Base-by-base conservation (phyloP, 148 eudicot species). In the Spergularia marina region DNA sequence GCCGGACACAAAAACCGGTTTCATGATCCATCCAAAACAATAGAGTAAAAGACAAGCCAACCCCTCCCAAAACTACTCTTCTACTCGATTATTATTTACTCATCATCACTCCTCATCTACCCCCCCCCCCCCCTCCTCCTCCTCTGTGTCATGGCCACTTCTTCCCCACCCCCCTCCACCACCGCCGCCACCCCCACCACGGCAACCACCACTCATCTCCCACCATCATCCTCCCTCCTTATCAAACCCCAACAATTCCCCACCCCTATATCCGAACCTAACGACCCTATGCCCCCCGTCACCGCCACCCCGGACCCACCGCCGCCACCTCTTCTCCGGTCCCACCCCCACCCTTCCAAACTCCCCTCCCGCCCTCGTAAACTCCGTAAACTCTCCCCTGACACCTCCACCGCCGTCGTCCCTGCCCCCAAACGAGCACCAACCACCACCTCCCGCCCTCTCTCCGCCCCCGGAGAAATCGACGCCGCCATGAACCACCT, bases 361-460 rank as follows among this genome's bases (percentile, higher is more conserved):
- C 84, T 87, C 71, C 86, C 81, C 25, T 70, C 83, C 36, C 88
- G 90, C n/a, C 88, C 88, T 6, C 79, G 83, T 10, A 87, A 87
- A 80, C 75, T 79, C 72, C 82, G 82, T 3, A 87, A 81, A 64
- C 79, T 87, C 62, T 83, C 90, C 51, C 53, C 85, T 52, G 30
- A n/a, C 53, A 15, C 25, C 68, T 14, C 8, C 68, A 6, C 51
- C 55, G 74, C 72, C 78, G 63, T 17, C 60, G 82, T 78, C 65
- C 53, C 60, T 14, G n/a, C 30, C 34, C 34, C 59, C 3, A 68
- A 74, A 12, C 17, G 14, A 17, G 67, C 73, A 9, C 76, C 79
- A 12, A 10, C 78, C 16, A 34, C 72, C 14, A 0, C 58, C 5
- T 13, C 13, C 74, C 82, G 85, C 17, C 79, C 88, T 12, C 73